Percentiles rank a stretch among this genome's conserved stretches.
Conservation (phyloP, 2,329 filamentous ascomycete genomes). For the Septoria petroselini region DNA sequence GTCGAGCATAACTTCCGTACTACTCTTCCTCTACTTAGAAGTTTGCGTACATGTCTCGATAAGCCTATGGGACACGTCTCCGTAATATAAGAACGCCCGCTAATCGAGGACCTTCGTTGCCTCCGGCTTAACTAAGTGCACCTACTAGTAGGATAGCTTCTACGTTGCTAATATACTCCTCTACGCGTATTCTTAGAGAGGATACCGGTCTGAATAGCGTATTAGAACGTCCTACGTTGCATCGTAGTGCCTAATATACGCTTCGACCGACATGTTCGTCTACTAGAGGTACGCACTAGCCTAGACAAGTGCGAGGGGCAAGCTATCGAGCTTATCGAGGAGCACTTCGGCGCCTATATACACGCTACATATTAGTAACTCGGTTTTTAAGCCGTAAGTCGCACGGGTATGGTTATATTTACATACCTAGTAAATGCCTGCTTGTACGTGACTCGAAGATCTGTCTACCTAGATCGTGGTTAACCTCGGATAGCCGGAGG, state of each 20-base stretch:
- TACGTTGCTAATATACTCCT: slow-evolving; percentile 34
- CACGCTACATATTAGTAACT: no score
- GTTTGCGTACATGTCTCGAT: no score
- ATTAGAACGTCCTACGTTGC: background rate
- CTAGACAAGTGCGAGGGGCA: slow-evolving; percentile 14
- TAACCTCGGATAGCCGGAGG: slow-evolving; percentile 16
- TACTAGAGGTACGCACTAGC: slow-evolving; percentile 12
- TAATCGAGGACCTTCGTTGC: slow-evolving; percentile 30
- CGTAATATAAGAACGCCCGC: slow-evolving; percentile 12
- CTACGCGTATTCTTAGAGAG: background rate
- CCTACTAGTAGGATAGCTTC: slow-evolving; percentile 35
- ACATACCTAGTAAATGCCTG: background rate
- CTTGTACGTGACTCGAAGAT: slow-evolving; percentile 34
- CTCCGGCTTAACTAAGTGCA: slow-evolving; percentile 24
- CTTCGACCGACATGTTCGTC: background rate
- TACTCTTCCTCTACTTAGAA: no score
- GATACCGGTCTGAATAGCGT: background rate
- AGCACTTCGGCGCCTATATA: slow-evolving; percentile 3
- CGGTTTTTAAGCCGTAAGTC: no score
- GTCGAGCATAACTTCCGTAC: no score
- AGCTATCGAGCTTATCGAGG: slow-evolving; percentile 6
- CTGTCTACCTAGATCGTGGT: slow-evolving; percentile 27
- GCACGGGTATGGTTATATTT: no score
- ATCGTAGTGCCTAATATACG: slow-evolving; percentile 8
- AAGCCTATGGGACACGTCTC: no score